Percentiles rank a stretch among this genome's conserved stretches.
Conservation (phyloP, 176 grass and related monocot species). For the Zea mays region DNA sequence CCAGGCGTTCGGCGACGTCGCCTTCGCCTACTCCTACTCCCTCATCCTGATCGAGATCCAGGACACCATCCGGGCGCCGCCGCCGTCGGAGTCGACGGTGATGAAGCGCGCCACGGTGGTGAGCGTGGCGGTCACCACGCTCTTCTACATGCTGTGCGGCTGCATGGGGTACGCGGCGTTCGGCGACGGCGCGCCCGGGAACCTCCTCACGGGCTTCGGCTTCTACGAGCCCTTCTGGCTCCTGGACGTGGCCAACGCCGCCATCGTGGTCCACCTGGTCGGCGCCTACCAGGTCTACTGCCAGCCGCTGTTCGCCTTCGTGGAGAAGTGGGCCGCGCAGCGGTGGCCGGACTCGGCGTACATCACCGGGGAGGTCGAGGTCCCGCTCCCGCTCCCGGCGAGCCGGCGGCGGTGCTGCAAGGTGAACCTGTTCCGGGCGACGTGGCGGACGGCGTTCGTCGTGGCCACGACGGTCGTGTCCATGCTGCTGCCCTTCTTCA, state of each 20-base stretch:
- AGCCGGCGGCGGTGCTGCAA: constrained; percentile 1
- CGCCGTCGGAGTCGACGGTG: constrained; percentile 49
- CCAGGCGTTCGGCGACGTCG: constrained; percentile 86
- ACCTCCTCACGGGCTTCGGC: constrained; percentile 61
- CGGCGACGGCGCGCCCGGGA: constrained; percentile 48
- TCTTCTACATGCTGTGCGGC: constrained; percentile 63
- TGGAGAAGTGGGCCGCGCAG: constrained; percentile 64
- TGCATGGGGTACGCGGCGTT: constrained; percentile 57
- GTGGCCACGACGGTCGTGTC: constrained; percentile 67
- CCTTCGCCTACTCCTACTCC: constrained; percentile 91
- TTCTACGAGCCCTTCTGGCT: constrained; percentile 76
- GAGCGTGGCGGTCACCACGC: constrained; percentile 43
- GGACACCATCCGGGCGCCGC: constrained; percentile 50
- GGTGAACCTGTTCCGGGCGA: constrained; percentile 59
- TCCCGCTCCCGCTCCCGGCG: constrained; percentile 18
- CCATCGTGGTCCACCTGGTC: constrained; percentile 60
- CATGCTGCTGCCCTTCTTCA: constrained; percentile 89
- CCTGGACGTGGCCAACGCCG: constrained; percentile 57
- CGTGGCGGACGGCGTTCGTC: constrained; percentile 76
- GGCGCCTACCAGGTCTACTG: constrained; percentile 74
- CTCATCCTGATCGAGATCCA: constrained; percentile 83
- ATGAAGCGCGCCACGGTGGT: constrained; percentile 51
- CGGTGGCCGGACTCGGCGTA: constrained; percentile 51
- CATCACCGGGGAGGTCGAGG: constrained; percentile 50
- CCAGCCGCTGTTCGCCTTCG: constrained; percentile 84